Conservation (phyloP, 306 rosid species). For the Begonia masoniana region DNA sequence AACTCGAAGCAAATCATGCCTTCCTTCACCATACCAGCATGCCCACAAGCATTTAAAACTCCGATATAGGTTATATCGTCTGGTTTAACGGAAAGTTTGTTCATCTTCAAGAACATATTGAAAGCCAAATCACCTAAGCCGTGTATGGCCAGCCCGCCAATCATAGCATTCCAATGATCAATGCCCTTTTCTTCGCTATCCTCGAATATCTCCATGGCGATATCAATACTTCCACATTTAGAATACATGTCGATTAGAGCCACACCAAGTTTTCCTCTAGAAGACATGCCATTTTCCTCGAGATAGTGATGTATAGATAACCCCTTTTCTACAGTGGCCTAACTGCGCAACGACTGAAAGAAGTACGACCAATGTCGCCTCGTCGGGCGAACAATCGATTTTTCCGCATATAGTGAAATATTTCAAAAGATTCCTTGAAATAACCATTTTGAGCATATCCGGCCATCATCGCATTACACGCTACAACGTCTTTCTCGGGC, state of each 20-base stretch:
- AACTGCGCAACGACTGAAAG: slow-evolving; percentile 49
- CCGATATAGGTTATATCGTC: slow-evolving; percentile 69
- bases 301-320: slow-evolving; percentile 30
- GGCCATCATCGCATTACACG: slow-evolving; percentile 63
- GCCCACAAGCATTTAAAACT: slow-evolving; percentile 59
- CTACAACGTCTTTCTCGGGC: slow-evolving; percentile 37
- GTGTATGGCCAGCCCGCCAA: slow-evolving; percentile 55
- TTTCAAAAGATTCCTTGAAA: slow-evolving; percentile 43
- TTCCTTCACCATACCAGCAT: slow-evolving; percentile 58
- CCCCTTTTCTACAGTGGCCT: slow-evolving; percentile 47
- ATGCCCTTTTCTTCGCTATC: slow-evolving; percentile 30
- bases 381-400: slow-evolving; percentile 28
- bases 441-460: slow-evolving; percentile 55
- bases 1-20: slow-evolving; percentile 60
- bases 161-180: slow-evolving; percentile 78
- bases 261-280: slow-evolving; percentile 49
- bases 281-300: slow-evolving; percentile 24
- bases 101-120: slow-evolving; percentile 45
- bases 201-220: slow-evolving; percentile 43
- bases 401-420: slow-evolving; percentile 41
- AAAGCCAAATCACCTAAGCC: slow-evolving; percentile 54
- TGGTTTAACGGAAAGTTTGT: slow-evolving; percentile 29
- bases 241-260: slow-evolving; percentile 67
- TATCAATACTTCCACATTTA: slow-evolving; percentile 56
- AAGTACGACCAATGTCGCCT: slow-evolving; percentile 38